These are phyloP conservation scores for Talaromyces marneffei DNA, from an alignment of 2,329 filamentous ascomycete genomes.

Conservation along the genomic window DNA sequence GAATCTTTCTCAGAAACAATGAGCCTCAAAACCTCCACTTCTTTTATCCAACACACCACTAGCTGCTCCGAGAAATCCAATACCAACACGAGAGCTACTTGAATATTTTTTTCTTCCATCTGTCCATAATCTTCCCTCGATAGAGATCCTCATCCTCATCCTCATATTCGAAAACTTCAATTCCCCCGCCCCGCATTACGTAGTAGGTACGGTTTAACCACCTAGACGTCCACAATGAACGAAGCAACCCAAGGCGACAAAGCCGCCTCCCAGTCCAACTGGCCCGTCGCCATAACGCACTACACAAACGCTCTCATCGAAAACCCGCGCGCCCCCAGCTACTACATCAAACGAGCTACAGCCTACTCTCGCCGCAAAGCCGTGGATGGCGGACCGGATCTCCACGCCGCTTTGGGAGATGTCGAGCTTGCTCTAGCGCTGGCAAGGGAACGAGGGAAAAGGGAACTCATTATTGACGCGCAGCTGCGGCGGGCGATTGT, in stretches of 20 bases:
- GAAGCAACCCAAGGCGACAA: slow-evolving; percentile 52
- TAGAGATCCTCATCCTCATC: not conserved
- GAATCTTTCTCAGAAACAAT: not conserved
- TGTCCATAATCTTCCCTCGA: not conserved
- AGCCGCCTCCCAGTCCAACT: slow-evolving; percentile 60
- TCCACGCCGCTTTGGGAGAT: slow-evolving; percentile 57
- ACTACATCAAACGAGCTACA: slow-evolving; percentile 76
- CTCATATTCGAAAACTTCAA: not conserved
- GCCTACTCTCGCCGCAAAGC: slow-evolving; percentile 62
- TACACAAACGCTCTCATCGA: slow-evolving; percentile 61
- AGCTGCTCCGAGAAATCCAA: not conserved
- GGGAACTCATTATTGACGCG: slow-evolving; percentile 70
- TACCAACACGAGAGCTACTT: not conserved
- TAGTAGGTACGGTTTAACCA: too few species aligned
- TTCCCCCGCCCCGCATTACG: not conserved
- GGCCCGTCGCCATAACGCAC: slow-evolving; percentile 59
- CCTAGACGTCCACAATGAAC: slow-evolving; percentile 40
- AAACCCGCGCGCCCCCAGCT: slow-evolving; percentile 62
- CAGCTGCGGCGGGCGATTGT: slow-evolving; percentile 75
- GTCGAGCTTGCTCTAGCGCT: slow-evolving; percentile 60
- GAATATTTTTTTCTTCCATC: not conserved
- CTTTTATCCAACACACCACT: not conserved
- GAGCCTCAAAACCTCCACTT: not conserved
- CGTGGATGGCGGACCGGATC: slow-evolving; percentile 40
- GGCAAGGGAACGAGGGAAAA: slow-evolving; percentile 62